A percentile compares a stretch with the other conserved stretches of the same genome.
Evolutionary conservation across 176 grass and related monocot species (phyloP).

Genomic region (Musa itinerans): DNA sequence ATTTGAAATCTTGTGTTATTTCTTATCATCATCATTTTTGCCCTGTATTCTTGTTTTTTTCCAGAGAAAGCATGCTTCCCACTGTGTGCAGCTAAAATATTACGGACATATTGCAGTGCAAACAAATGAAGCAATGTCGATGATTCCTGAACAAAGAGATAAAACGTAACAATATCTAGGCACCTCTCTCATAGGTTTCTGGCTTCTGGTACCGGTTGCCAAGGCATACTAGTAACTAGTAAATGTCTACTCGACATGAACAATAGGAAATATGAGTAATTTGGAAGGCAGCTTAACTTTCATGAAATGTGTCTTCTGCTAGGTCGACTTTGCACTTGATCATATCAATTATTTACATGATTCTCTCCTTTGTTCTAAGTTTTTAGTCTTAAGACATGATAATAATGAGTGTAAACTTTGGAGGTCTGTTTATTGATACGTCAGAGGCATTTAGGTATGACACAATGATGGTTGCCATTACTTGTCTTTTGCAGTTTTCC

Average conservation of each 20-base stretch:
- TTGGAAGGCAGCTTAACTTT: not conserved
- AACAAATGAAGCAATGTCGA: not conserved
- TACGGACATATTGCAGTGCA: not conserved
- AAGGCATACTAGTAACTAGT: no score
- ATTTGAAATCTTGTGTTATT: not conserved
- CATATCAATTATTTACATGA: not conserved
- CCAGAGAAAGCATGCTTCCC: no score
- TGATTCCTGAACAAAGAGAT: not conserved
- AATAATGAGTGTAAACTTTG: no score
- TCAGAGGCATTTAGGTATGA: no score
- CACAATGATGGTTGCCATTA: not conserved
- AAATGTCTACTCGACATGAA: no score
- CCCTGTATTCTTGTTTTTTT: not conserved
- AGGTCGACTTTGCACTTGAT: no score
- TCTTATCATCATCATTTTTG: not conserved
- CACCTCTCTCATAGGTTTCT: not conserved
- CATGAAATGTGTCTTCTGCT: not conserved
- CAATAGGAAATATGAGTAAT: not conserved
- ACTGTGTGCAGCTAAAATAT: no score
- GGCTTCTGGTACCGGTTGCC: not conserved
- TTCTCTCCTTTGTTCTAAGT: not conserved
- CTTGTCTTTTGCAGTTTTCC: slow-evolving; percentile 35
- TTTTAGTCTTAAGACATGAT: no score
- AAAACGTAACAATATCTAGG: not conserved
- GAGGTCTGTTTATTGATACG: no score